phyloP scores from a whole-genome alignment of 495 filamentous ascomycete species.

The Penicillium psychrofluorescens region DNA sequence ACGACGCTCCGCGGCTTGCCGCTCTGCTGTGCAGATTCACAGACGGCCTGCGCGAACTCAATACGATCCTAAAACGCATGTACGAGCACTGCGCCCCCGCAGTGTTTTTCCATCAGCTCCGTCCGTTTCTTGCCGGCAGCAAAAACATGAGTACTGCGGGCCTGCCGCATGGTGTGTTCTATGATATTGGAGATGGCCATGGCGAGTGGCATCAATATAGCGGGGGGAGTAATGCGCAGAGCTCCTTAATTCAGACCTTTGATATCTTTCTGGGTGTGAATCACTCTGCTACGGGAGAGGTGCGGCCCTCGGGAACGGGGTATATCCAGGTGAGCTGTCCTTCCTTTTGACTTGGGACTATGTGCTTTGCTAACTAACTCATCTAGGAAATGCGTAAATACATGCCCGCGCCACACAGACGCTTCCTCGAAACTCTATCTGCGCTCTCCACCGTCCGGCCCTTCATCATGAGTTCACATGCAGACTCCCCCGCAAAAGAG shows the following conservation, averaged over 20 bases:
- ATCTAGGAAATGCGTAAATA: constrained; percentile 82
- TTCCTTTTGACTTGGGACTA: not conserved
- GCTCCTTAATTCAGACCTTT: constrained; percentile 86
- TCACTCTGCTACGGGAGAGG: constrained; percentile 78
- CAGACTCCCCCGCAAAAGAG: constrained; percentile 55
- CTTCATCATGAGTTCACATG: constrained; percentile 57
- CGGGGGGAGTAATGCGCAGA: constrained; percentile 92
- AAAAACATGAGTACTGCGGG: constrained; percentile 96
- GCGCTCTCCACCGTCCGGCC: constrained; percentile 73
- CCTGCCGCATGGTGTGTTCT: constrained; percentile 77
- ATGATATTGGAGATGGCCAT: constrained; percentile 67
- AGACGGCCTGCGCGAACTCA: constrained; percentile 75
- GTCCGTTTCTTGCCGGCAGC: constrained; percentile 86
- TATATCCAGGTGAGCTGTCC: constrained; percentile 26
- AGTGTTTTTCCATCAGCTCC: constrained; percentile 84
- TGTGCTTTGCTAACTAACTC: not conserved
- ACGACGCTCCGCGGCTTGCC: constrained; percentile 59
- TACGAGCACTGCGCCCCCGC: constrained; percentile 80
- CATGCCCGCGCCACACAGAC: constrained; percentile 89
- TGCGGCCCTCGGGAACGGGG: constrained; percentile 26
- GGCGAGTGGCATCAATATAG: constrained; percentile 69
- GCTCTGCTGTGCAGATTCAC: constrained; percentile 66
- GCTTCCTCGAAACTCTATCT: constrained; percentile 72
- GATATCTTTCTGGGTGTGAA: constrained; percentile 84
- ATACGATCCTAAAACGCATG: constrained; percentile 67